Conservation (phyloP, 352 stramenopile genomes). For the Globisporangium recalcitrans region DNA sequence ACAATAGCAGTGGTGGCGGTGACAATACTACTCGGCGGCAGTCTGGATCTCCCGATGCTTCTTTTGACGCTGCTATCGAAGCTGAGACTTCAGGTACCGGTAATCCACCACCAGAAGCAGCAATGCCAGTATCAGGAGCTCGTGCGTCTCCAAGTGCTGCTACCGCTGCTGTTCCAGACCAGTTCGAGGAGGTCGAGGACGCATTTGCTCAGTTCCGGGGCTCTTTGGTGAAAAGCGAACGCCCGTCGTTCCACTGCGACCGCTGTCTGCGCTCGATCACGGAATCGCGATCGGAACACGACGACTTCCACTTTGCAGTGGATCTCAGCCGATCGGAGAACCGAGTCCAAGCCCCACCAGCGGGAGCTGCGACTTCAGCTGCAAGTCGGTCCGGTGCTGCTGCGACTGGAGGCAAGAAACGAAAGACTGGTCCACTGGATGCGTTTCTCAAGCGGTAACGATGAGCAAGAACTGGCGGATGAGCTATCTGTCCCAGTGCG, state of each 20-base stretch:
- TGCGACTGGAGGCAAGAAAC: slow-evolving; percentile 15
- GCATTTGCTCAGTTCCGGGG: slow-evolving; percentile 19
- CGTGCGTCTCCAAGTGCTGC: not conserved
- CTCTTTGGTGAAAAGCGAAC: not conserved
- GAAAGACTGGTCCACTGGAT: slow-evolving; percentile 38
- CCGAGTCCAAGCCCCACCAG: slow-evolving; percentile 20
- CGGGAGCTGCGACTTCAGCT: not conserved
- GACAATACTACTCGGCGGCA: not conserved
- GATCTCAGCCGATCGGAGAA: slow-evolving; percentile 29
- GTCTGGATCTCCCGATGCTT: not conserved
- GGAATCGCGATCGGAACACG: slow-evolving; percentile 39
- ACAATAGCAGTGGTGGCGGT: not conserved
- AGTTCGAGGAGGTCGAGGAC: not conserved
- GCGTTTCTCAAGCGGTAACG: slow-evolving; percentile 29
- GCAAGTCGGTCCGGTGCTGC: too few relatives aligned
- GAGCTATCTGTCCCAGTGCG: not conserved
- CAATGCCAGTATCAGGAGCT: not conserved
- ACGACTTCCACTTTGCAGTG: slow-evolving; percentile 56
- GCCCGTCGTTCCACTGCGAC: slow-evolving; percentile 26
- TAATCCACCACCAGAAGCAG: not conserved
- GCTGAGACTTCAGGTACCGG: not conserved
- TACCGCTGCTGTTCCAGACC: not conserved
- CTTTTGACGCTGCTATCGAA: not conserved
- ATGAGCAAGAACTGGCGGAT: not conserved
- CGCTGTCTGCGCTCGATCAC: slow-evolving; percentile 29